These are phyloP conservation scores for Blastomyces emzantsi DNA, from an alignment of 2,329 filamentous ascomycete genomes.

Conservation along the genomic window DNA sequence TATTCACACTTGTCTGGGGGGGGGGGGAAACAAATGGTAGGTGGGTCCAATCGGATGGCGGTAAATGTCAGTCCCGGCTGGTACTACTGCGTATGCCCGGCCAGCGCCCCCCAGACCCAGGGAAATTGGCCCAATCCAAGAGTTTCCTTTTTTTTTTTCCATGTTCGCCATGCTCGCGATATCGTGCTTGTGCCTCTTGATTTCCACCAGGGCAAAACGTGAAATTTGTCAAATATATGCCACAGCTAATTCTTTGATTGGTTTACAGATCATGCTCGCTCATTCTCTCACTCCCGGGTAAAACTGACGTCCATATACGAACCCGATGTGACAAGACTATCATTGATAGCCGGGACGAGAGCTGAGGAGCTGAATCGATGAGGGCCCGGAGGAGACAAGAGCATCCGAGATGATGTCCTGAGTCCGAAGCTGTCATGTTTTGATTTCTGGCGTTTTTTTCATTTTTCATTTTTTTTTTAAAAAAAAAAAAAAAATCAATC, in stretches of 20 bases:
- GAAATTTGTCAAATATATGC: no score
- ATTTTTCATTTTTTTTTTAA: no score
- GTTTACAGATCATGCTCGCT: neutral
- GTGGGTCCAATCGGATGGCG: neutral
- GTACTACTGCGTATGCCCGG: neutral
- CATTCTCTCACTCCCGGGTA: neutral
- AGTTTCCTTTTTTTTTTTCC: neutral
- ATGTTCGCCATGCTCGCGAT: neutral
- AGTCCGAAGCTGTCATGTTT: neutral
- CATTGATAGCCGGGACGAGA: neutral
- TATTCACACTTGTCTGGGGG: neutral
- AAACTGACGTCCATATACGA: neutral
- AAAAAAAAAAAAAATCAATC: no score
- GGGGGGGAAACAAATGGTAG: neutral
- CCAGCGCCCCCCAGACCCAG: neutral
- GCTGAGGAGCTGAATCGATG: no score
- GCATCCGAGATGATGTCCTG: neutral
- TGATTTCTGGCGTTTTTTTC: neutral
- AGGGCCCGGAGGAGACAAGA: no score
- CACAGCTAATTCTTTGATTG: neutral
- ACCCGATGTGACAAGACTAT: neutral
- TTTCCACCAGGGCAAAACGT: no score
- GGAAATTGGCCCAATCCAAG: neutral
- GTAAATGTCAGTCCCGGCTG: neutral
- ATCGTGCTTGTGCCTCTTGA: neutral